Evolutionary conservation across 2,329 filamentous ascomycete species (phyloP), one percentile per base, ranked within the genome.

Genomic region (Nemania sp.): DNA sequence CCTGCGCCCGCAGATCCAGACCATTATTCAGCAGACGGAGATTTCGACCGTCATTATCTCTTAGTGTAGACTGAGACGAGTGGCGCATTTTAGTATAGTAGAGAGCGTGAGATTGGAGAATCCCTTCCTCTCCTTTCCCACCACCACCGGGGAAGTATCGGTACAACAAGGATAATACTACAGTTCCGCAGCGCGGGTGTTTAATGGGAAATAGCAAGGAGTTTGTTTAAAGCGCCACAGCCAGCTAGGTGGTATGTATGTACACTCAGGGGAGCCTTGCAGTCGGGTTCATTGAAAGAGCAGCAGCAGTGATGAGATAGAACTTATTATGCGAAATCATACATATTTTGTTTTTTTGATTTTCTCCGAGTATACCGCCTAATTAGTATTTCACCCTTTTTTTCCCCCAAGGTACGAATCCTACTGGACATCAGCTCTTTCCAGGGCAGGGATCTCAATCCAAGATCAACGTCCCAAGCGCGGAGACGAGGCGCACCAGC

Each of bases 1-100:
- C 54, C 59, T 68, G 19, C 49, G 62, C 33, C 62, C 62, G 41
- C 68, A 73, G 64, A 66, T 72, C 60, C 62, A 69, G 61, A 56
- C 66, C 31, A 51, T 72, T 33, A 68, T 69, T 50, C 56, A 65
- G 46, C 49, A 64, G 55, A 61, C 61, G 20, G 47, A 54, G 20
- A 19, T 58, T 30, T n/a, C 41, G 22, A 31, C 49, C 23, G 30
- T 56, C 3, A 34, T 56, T 33, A 20, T 49, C 41, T n/a, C n/a
- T n/a, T n/a, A n/a, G n/a, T n/a, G n/a, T 61, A 54, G 22, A 31
- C 14, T 3, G 1, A 15, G 30, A 9, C 5, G 20, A 17, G 28
- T 14, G 7, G 44, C 19, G n/a, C 31, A 43, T 24, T 14, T n/a
- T 31, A 37, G 33, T 9, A 7, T n/a, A 34, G 15, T 37, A 36